Evolutionary conservation across 2,329 filamentous ascomycete genomes (phyloP).

Genomic region (Pseudomassariella vexata): DNA sequence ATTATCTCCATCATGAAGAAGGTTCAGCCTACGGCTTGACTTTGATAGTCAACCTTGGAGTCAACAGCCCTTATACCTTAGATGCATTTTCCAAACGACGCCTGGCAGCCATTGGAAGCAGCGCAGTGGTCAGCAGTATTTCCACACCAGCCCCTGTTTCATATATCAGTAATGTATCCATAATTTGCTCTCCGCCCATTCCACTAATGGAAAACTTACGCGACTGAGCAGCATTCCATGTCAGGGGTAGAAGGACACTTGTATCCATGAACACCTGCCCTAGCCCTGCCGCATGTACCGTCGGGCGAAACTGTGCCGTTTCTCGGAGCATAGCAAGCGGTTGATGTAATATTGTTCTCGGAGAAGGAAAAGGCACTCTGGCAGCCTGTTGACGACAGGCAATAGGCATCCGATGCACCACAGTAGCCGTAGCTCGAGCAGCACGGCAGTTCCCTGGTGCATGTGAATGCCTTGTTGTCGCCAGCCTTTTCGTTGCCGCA

Average conservation of each 20-base stretch:
- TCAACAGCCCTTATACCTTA: no score
- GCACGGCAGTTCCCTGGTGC: slow-evolving; percentile 19
- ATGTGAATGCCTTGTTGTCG: slow-evolving; percentile 21
- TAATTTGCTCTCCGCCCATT: no score
- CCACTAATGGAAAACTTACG: slow-evolving; percentile 15
- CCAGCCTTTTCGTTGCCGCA: slow-evolving; percentile 19
- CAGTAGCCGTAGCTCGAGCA: slow-evolving; percentile 25
- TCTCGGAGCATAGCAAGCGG: slow-evolving; percentile 18
- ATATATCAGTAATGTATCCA: slow-evolving; percentile 2
- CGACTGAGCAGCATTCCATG: slow-evolving; percentile 20
- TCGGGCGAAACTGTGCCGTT: slow-evolving; percentile 21
- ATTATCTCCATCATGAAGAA: no score
- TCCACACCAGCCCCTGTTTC: slow-evolving; percentile 23
- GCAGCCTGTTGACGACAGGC: slow-evolving; percentile 22
- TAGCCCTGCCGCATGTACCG: slow-evolving; percentile 22
- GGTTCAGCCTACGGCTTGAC: no score
- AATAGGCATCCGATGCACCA: slow-evolving; percentile 20
- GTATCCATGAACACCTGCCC: slow-evolving; percentile 21
- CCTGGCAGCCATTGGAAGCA: slow-evolving; percentile 19
- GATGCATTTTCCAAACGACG: slow-evolving; percentile 20
- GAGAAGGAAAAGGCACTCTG: slow-evolving; percentile 22
- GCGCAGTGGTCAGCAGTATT: slow-evolving; percentile 21
- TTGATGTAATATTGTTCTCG: no score
- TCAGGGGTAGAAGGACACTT: slow-evolving; percentile 20
- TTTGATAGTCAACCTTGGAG: no score